These are phyloP conservation scores for Acanthamoeba sp. DNA, from an alignment of 208 protist genomes.

Conservation along the genomic window DNA sequence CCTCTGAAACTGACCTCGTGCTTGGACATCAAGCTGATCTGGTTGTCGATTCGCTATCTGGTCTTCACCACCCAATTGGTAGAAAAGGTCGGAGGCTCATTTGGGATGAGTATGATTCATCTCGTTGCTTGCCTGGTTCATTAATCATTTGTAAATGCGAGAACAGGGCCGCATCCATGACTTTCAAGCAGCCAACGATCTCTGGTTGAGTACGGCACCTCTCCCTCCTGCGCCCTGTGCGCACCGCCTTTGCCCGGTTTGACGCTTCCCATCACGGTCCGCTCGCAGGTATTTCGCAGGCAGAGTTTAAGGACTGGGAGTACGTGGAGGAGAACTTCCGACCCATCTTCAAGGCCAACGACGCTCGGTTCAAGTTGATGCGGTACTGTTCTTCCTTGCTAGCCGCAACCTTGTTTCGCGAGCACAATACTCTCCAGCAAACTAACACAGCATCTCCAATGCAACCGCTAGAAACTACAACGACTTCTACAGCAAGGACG, in stretches of 20 bases:
- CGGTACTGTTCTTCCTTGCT: background rate
- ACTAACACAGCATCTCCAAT: too few relatives aligned
- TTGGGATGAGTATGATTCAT: background rate
- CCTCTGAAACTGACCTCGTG: background rate
- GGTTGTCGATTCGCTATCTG: conserved; percentile 62
- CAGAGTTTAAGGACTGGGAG: conserved; percentile 52
- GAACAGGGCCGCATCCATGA: conserved; percentile 9
- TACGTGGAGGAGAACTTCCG: conserved; percentile 34
- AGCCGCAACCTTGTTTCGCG: too few relatives aligned
- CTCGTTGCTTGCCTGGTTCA: too few relatives aligned
- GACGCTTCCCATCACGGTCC: background rate
- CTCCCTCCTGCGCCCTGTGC: background rate
- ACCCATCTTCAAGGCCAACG: conserved; percentile 37
- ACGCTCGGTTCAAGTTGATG: conserved; percentile 6
- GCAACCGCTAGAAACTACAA: conserved; percentile 10
- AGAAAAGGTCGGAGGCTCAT: background rate
- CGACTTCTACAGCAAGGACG: conserved; percentile 65
- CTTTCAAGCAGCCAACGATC: conserved; percentile 53
- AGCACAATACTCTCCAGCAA: too few relatives aligned
- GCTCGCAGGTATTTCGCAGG: background rate
- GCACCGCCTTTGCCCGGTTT: background rate
- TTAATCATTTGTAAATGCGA: too few relatives aligned
- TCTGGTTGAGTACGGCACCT: conserved; percentile 3
- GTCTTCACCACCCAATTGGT: conserved; percentile 61
- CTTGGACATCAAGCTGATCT: conserved; percentile 57